phyloP scores from a whole-genome alignment of 768 basidiomycete species.

The Fibroporia radiculosa region DNA sequence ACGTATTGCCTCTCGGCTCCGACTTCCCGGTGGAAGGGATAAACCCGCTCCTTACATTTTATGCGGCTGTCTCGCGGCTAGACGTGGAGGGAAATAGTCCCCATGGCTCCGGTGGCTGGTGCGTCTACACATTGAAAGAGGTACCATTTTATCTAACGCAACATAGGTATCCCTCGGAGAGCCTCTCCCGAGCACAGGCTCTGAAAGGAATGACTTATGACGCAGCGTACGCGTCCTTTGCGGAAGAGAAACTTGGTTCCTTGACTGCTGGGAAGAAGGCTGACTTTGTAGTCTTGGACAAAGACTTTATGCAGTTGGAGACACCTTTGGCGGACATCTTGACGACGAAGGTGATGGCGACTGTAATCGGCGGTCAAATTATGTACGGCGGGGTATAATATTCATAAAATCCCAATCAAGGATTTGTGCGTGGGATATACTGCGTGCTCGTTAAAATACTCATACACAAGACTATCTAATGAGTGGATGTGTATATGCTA shows the following conservation, averaged over 20 bases:
- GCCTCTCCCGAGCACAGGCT: slow-evolving; percentile 74
- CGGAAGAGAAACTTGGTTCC: slow-evolving; percentile 64
- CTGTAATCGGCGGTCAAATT: slow-evolving; percentile 67
- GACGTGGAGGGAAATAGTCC: slow-evolving; percentile 67
- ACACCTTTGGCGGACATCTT: slow-evolving; percentile 54
- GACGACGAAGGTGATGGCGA: slow-evolving; percentile 56
- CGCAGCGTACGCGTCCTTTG: slow-evolving; percentile 82
- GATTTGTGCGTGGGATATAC: neutral
- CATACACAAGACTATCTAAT: slow-evolving; percentile 1
- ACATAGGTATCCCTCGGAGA: slow-evolving; percentile 64
- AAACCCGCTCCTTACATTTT: slow-evolving; percentile 85
- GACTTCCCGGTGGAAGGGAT: slow-evolving; percentile 93
- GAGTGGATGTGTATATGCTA: slow-evolving; percentile 1
- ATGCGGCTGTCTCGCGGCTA: slow-evolving; percentile 77
- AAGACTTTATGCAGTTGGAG: slow-evolving; percentile 68
- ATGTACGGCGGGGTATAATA: slow-evolving; percentile 42
- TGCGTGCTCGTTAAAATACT: slow-evolving; percentile 1
- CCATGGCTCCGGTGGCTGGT: slow-evolving; percentile 82
- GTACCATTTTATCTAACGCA: neutral
- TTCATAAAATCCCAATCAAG: neutral
- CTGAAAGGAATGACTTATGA: slow-evolving; percentile 88
- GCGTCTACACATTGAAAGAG: too few relatives aligned
- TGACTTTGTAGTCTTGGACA: slow-evolving; percentile 80
- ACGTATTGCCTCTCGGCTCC: slow-evolving; percentile 73
- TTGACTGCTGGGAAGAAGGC: slow-evolving; percentile 74